Evolutionary conservation across 169 alveolate species (phyloP), one percentile per base, ranked within the genome.

Genomic region (Eimeria sp.): DNA sequence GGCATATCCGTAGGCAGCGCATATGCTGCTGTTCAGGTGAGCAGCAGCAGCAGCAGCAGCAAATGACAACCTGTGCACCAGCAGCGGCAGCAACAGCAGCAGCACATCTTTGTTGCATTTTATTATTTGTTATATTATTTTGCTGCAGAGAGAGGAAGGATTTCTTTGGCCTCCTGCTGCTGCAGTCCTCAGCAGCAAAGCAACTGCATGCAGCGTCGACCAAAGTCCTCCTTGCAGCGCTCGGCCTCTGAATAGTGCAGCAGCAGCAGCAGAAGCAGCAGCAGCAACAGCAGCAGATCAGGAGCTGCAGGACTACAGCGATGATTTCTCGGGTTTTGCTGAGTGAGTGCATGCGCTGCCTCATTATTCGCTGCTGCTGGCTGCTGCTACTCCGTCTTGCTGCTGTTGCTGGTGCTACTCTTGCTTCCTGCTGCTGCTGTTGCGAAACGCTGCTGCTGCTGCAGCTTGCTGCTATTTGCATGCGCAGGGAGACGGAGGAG

Each of bases 121-220:
- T 67, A 13, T 14, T 67, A 25, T 25, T 67, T 30, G 14, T 25
- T 75, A 18, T 67, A 30, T 43, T 76, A 16, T 40, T 25, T 47
- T 76, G 63, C 87, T 34, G 57, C 87, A 76, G 87, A 76, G 65
- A 30, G 40, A 47, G 25, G 61, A 22, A 11, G 27, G 61, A 10
- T 76, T 76, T 30, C 5, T 34, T 27, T 76, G 87, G 87, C 87
- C 87, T 14, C 87, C 87, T 49, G 61, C 87, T 47, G 87, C 87
- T 25, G 87, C 57, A 9, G 87, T 76, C 30, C 51, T 76, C 22
- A 49, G 63, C 45, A 76, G 87, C 87, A 34, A 61, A 45, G 87
- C 87, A 47, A 76, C 13, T 30, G 57, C 87, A 40, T 76, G 87
- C 87, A 14, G 61, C 34, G 34, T 47, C 30, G 10, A 13, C 13